These are phyloP conservation scores for Larix kaempferi DNA, from an alignment of 75 land plant species.

Conservation along the genomic window DNA sequence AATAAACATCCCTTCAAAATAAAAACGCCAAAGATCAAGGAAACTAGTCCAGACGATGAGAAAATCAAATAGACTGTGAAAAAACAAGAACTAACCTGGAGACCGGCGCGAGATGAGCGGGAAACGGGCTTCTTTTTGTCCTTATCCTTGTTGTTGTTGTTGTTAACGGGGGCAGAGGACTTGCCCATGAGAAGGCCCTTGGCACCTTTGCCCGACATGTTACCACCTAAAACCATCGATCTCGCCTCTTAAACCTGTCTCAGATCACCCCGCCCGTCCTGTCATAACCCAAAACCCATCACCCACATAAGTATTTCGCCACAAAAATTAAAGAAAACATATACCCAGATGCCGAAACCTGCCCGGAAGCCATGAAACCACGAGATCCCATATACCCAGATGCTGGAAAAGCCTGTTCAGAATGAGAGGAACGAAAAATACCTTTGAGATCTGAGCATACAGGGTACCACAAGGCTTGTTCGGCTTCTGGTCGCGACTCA, in stretches of 20 bases:
- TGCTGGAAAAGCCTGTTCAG: too few relatives aligned
- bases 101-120: conserved; percentile 64
- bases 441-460: too few relatives aligned
- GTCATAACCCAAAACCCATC: too few relatives aligned
- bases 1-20: not conserved
- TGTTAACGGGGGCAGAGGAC: conserved; percentile 21
- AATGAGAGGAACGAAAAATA: too few relatives aligned
- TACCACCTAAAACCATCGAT: conserved; percentile 10
- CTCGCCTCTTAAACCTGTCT: not conserved
- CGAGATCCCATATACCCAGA: too few relatives aligned
- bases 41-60: not conserved
- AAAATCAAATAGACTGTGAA: not conserved
- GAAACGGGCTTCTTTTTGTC: conserved; percentile 70
- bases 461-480: too few relatives aligned
- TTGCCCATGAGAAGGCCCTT: conserved; percentile 65
- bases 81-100: conserved; percentile 38
- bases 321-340: too few relatives aligned
- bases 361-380: too few relatives aligned
- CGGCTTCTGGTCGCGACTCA: too few relatives aligned
- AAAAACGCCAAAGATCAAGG: not conserved
- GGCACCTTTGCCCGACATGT: conserved; percentile 67
- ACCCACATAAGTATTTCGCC: too few relatives aligned
- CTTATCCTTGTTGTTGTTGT: conserved; percentile 36
- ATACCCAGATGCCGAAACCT: too few relatives aligned
- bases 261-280: not conserved